Evolutionary conservation across 208 protist genomes (phyloP).

Genomic region (Leishmania martiniquensis): DNA sequence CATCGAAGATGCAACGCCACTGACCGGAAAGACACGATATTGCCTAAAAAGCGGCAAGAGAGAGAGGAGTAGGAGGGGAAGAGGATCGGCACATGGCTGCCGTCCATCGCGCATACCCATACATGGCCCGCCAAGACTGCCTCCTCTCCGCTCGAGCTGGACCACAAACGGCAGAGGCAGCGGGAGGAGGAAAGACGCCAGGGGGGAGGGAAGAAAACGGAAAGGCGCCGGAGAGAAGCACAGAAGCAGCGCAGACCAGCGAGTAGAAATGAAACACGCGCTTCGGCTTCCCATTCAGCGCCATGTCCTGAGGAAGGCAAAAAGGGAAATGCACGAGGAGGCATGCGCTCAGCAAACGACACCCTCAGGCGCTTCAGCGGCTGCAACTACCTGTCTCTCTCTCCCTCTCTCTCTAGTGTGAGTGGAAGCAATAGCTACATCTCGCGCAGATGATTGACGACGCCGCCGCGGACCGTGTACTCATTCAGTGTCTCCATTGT

Average conservation of each 20-base stretch:
- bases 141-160: background rate
- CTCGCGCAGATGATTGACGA: constrained; percentile 40
- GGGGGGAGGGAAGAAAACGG: background rate
- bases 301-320: background rate
- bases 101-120: constrained; percentile 1
- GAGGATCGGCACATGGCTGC: too few relatives aligned
- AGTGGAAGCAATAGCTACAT: constrained; percentile 8
- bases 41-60: too few relatives aligned
- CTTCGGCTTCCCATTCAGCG: background rate
- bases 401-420: background rate
- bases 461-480: constrained; percentile 37
- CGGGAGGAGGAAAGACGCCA: background rate
- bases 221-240: background rate
- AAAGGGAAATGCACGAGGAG: background rate
- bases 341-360: background rate
- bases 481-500: constrained; percentile 66
- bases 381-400: too few relatives aligned
- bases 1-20: too few relatives aligned
- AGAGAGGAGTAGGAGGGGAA: too few relatives aligned
- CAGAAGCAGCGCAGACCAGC: background rate
- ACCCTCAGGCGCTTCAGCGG: background rate
- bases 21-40: too few relatives aligned
- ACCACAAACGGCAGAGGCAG: background rate
- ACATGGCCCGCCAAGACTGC: background rate
- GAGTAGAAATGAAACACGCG: background rate